Percentiles rank a stretch among this genome's conserved stretches.
These are phyloP conservation scores for Diaporthe helianthi DNA, from an alignment of 2,329 filamentous ascomycete genomes.

Conservation along the genomic window DNA sequence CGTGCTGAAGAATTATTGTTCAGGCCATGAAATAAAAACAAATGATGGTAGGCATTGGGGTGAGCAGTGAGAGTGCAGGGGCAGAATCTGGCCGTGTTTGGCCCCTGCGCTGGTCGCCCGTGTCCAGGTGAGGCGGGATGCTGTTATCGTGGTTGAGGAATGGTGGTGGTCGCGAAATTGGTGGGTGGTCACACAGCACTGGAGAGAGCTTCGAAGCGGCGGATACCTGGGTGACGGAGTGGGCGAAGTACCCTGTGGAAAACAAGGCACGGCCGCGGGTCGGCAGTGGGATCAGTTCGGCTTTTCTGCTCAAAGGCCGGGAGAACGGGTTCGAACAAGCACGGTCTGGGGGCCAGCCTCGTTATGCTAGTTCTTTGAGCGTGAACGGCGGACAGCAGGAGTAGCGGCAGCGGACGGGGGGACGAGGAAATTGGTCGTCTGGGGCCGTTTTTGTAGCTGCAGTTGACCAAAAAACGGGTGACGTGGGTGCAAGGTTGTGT, in stretches of 20 bases:
- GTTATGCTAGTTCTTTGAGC: conserved; percentile 24
- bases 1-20: conserved; percentile 21
- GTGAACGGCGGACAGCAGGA: not conserved
- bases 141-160: conserved; percentile 12
- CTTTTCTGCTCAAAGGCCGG: not conserved
- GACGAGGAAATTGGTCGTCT: conserved; percentile 4
- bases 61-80: not conserved
- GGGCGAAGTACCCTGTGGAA: not conserved
- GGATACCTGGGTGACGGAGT: conserved; percentile 22
- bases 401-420: not conserved
- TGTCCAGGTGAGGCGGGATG: not conserved
- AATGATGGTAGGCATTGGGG: conserved; percentile 36
- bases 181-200: conserved; percentile 21
- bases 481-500: conserved; percentile 17
- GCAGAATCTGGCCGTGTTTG: conserved; percentile 17
- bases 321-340: conserved; percentile 23
- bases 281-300: not conserved
- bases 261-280: conserved; percentile 18
- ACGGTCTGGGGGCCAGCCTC: conserved; percentile 21
- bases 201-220: not conserved
- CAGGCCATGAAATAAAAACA: conserved; percentile 34
- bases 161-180: conserved; percentile 18
- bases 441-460: conserved; percentile 31
- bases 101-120: conserved; percentile 2
- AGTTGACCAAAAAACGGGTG: conserved; percentile 12